A percentile compares a stretch with the other conserved stretches of the same genome.
Conservation (phyloP, 106 monocot species). For the Allium sativum region DNA sequence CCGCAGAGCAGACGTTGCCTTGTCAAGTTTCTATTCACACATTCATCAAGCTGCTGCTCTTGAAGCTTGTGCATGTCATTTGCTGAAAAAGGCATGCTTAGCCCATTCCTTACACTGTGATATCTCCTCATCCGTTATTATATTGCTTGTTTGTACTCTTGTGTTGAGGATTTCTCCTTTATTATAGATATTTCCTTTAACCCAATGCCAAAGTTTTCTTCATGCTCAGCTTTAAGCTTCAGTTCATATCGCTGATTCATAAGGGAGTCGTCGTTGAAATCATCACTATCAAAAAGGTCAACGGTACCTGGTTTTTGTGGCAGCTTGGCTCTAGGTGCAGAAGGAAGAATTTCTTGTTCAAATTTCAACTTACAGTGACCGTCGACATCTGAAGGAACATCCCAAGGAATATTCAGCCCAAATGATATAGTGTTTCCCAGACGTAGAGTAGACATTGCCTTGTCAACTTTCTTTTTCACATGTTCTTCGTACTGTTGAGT, state of each 20-base stretch:
- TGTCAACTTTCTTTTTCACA: constrained; percentile 17
- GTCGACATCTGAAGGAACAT: constrained; percentile 12
- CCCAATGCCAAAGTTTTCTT: no score
- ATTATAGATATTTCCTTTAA: no score
- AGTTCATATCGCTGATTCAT: constrained; percentile 3
- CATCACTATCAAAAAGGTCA: neutral
- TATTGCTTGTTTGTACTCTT: constrained; percentile 17
- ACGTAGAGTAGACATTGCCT: constrained; percentile 15
- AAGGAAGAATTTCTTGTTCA: constrained; percentile 29
- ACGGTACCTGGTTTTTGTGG: constrained; percentile 9
- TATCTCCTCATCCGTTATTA: constrained; percentile 39
- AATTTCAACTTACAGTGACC: constrained; percentile 21
- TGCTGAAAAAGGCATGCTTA: constrained; percentile 33
- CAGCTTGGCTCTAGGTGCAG: neutral
- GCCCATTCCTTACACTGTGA: constrained; percentile 57
- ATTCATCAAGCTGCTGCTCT: constrained; percentile 26
- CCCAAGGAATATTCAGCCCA: constrained; percentile 9
- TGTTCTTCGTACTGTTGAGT: constrained; percentile 18
- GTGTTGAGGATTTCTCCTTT: neutral
- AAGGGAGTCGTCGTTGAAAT: constrained; percentile 2
- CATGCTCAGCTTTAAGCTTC: constrained; percentile 1
- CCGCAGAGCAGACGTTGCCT: constrained; percentile 24
- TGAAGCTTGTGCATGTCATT: constrained; percentile 39
- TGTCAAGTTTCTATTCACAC: constrained; percentile 48
- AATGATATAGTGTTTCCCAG: constrained; percentile 12